A percentile compares a stretch with the other conserved stretches of the same genome.
phyloP scores from a whole-genome alignment of 331 rosid genomes.

The Acacia pycnantha region DNA sequence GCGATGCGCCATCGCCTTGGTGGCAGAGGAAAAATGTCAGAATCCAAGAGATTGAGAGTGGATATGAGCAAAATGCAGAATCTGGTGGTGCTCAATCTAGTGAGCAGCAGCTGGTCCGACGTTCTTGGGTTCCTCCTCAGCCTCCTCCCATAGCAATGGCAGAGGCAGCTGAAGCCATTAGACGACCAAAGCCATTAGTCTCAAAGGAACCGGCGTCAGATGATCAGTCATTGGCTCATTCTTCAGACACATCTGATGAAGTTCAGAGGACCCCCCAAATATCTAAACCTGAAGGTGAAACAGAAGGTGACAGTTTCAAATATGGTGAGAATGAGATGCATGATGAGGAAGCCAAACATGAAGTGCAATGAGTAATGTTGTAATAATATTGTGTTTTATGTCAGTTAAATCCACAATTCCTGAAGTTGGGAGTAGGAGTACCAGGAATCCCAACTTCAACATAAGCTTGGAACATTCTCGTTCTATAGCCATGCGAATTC shows the following conservation, averaged over 20 bases:
- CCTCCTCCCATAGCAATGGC: slow-evolving; percentile 74
- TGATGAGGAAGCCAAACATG: slow-evolving; percentile 25
- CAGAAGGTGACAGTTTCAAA: slow-evolving; percentile 27
- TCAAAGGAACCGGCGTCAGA: slow-evolving; percentile 44
- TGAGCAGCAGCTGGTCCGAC: slow-evolving; percentile 44
- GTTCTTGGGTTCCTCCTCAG: slow-evolving; percentile 84
- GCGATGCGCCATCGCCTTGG: slow-evolving; percentile 54
- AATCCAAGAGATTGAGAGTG: slow-evolving; percentile 55
- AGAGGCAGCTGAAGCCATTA: slow-evolving; percentile 89
- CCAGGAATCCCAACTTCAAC: not conserved
- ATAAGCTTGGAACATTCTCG: not conserved
- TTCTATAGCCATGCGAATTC: not conserved
- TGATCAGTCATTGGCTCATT: slow-evolving; percentile 38
- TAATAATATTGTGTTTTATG: not conserved
- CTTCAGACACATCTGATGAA: slow-evolving; percentile 51
- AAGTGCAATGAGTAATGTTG: slow-evolving; percentile 6
- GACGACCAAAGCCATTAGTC: slow-evolving; percentile 53
- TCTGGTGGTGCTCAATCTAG: slow-evolving; percentile 31
- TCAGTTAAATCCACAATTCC: slow-evolving; percentile 6
- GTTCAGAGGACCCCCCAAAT: slow-evolving; percentile 42
- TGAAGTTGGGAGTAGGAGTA: slow-evolving; percentile 14
- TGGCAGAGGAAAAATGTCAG: slow-evolving; percentile 59
- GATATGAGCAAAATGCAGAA: slow-evolving; percentile 40
- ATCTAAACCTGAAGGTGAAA: slow-evolving; percentile 47
- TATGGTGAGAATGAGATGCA: slow-evolving; percentile 49